Percentiles rank a stretch among this genome's conserved stretches.
phyloP scores from a whole-genome alignment of 768 basidiomycete species.

The Lyophyllum atratum region DNA sequence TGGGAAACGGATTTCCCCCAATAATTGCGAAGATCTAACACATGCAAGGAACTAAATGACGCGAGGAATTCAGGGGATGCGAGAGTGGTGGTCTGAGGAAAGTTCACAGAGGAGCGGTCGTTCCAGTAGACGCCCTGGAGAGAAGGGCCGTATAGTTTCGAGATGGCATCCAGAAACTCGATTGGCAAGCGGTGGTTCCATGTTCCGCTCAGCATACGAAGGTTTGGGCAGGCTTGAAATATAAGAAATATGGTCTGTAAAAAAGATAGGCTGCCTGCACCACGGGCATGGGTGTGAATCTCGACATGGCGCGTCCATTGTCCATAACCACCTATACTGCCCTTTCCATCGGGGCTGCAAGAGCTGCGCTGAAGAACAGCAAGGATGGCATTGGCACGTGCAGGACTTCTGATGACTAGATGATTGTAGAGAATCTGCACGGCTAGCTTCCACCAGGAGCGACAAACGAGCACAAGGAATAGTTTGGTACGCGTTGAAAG shows the following conservation, averaged over 20 bases:
- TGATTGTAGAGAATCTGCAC: slow-evolving; percentile 47
- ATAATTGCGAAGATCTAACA: slow-evolving; percentile 49
- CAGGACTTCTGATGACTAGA: slow-evolving; percentile 45
- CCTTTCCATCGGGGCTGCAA: slow-evolving; percentile 1
- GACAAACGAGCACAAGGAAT: slow-evolving; percentile 48
- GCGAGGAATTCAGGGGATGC: slow-evolving; percentile 38
- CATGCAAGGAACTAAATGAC: slow-evolving; percentile 41
- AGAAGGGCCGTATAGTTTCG: slow-evolving; percentile 39
- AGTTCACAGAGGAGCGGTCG: slow-evolving; percentile 24
- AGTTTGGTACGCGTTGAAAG: slow-evolving; percentile 52
- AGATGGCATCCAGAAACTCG: slow-evolving; percentile 44
- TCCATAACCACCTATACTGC: slow-evolving; percentile 32
- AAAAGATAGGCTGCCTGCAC: slow-evolving; percentile 36
- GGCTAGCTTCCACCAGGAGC: slow-evolving; percentile 45
- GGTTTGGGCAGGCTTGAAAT: slow-evolving; percentile 44
- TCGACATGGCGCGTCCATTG: slow-evolving; percentile 52
- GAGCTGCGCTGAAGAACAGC: slow-evolving; percentile 30
- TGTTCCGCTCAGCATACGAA: slow-evolving; percentile 46
- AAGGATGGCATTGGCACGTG: slow-evolving; percentile 40
- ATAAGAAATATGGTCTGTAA: slow-evolving; percentile 45
- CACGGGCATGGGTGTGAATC: slow-evolving; percentile 46
- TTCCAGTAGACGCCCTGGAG: slow-evolving; percentile 50
- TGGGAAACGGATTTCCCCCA: slow-evolving; percentile 24
- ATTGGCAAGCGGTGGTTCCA: slow-evolving; percentile 45
- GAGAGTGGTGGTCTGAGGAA: slow-evolving; percentile 20